These are phyloP conservation scores for Helichrysum umbraculigerum DNA, from an alignment of 129 eudicot species.

Conservation along the genomic window DNA sequence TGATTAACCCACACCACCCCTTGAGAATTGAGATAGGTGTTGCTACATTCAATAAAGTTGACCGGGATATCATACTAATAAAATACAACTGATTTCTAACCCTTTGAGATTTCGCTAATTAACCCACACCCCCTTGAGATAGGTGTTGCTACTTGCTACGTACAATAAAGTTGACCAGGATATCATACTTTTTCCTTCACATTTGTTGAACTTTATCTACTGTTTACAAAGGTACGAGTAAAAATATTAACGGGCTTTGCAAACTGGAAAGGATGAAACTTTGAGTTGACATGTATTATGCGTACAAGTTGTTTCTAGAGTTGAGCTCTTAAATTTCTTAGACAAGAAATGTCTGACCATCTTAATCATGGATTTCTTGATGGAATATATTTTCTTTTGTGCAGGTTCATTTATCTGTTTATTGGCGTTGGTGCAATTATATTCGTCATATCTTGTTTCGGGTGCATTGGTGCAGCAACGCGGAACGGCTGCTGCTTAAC, in stretches of 20 bases:
- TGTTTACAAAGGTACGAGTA: too few species aligned
- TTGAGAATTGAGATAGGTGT: too few species aligned
- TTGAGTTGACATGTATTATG: neutral
- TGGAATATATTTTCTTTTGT: neutral
- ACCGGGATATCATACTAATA: too few species aligned
- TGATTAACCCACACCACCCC: too few species aligned
- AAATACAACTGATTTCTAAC: too few species aligned
- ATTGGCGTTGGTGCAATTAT: constrained; percentile 67
- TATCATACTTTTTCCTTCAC: too few species aligned
- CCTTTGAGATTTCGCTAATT: too few species aligned
- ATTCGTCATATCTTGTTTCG: constrained; percentile 73
- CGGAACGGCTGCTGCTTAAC: constrained; percentile 83
- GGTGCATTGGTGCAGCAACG: constrained; percentile 82
- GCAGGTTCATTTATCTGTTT: constrained; percentile 91
- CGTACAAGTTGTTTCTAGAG: neutral
- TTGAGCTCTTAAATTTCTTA: neutral
- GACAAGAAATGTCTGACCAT: neutral
- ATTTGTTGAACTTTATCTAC: too few species aligned
- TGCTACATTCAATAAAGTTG: too few species aligned
- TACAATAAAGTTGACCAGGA: too few species aligned
- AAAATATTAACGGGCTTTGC: neutral
- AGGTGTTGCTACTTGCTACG: too few species aligned
- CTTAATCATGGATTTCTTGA: neutral
- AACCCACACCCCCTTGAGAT: too few species aligned
- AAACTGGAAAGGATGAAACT: neutral